Conservation (phyloP, 805 yeast species). For the Candida rishiriensis region DNA sequence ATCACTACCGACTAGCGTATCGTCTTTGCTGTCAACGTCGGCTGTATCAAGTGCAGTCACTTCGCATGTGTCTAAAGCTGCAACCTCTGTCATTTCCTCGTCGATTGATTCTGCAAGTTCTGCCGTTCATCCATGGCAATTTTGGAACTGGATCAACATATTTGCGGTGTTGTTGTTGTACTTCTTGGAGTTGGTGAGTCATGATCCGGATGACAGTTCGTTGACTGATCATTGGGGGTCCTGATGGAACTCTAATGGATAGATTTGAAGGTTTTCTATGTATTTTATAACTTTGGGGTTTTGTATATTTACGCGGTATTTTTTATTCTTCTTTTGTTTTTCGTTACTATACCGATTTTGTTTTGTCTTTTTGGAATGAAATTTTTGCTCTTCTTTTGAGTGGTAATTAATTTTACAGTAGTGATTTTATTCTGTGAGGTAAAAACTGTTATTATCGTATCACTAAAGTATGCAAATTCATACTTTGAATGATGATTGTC, state of each 20-base stretch:
- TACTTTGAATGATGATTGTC: too few species aligned
- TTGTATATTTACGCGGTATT: neutral
- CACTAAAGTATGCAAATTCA: too few species aligned
- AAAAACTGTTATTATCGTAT: too few species aligned
- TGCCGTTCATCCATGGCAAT: constrained; percentile 72
- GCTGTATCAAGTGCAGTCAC: neutral
- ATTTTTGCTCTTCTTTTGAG: neutral
- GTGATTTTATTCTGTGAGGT: too few species aligned
- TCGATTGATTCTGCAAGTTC: constrained; percentile 1
- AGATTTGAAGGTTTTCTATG: neutral
- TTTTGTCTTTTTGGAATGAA: constrained; percentile 2
- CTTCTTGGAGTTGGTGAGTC: constrained; percentile 61
- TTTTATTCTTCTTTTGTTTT: constrained; percentile 1
- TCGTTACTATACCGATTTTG: too few species aligned
- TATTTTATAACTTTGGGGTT: constrained; percentile 1
- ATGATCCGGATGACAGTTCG: constrained; percentile 31
- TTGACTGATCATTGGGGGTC: constrained; percentile 30
- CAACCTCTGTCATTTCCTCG: neutral
- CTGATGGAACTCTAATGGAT: constrained; percentile 1
- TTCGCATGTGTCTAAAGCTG: constrained; percentile 1
- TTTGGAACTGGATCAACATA: constrained; percentile 97
- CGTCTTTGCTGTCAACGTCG: neutral
- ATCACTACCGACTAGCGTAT: neutral
- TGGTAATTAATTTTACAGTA: too few species aligned
- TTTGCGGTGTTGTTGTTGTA: constrained; percentile 75